Evolutionary conservation across 2,329 filamentous ascomycete species (phyloP), one percentile per base, ranked within the genome.

Genomic region (Penicillium sp.): DNA sequence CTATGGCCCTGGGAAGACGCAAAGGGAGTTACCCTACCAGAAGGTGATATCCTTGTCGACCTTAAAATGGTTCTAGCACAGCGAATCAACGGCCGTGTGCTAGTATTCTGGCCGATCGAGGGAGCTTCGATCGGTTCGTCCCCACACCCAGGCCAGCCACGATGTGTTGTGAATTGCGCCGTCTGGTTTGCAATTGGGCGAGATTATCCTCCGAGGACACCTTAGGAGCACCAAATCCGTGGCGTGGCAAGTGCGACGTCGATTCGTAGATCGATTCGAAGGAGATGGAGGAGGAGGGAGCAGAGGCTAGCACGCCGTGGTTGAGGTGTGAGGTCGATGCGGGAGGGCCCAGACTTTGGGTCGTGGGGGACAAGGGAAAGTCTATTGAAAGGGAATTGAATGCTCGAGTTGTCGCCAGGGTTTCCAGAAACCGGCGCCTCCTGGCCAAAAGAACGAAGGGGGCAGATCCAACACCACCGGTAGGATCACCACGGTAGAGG

Each of bases 131-230:
- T 55, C 42, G 50, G 17, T 55, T 45, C 29, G 61, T 61, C 60
- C 56, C 61, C 60, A 57, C 60, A 56, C 52, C 46, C 46, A 49
- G 49, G 40, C 32, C 46, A 49, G 55, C 54, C 51, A 58, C 58
- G 61, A 56, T 60, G 52, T 49, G 52, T 58, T 57, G 48, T 26
- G 26, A 59, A 58, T 60, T 50, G 46, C 48, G 47, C 41, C 49
- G 58, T 48, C 36, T 37, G 21, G n/a, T 62, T 60, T 58, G 29
- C 60, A 63, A 63, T 62, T 55, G 50, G 54, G 39, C 61, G 51
- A 52, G 41, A 24, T 55, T 58, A 58, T 53, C 46, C 49, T 55
- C 52, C 52, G 57, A 54, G 41, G 30, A 15, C 40, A 45, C n/a
- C 26, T 30, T 30, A 8, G 17, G 21, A 37, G 18, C 2, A 23